Evolutionary conservation across 2,329 filamentous ascomycete species (phyloP), one percentile per base, ranked within the genome.

Genomic region (Biscogniauxia sp.): DNA sequence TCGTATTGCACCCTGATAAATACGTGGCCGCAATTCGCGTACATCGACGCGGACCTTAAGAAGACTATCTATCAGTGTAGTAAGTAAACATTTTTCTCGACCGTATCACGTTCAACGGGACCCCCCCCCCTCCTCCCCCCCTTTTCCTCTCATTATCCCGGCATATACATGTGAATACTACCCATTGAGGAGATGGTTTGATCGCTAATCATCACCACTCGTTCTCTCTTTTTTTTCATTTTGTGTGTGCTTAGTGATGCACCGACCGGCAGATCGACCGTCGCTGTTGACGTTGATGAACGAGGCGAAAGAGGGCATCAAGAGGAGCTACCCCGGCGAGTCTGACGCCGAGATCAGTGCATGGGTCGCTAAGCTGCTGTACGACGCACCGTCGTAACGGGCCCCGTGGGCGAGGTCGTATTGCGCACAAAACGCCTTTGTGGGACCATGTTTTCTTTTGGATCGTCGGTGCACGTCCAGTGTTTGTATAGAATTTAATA

Each of bases 11-110:
- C 55, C 4, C 8, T 55, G 15, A 15, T 68, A 5, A 23, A 65
- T 9, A 37, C 26, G 1, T 53, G 63, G 2, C 0, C 9, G 0
- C 5, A 32, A 3, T 68, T 59, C 28, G 37, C 51, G 0, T 5
- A 20, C 6, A 50, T 65, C 25, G 69, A 68, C 20, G 1, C 17
- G 9, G 62, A 66, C 4, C 59, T 68, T 28, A 56, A 63, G 17
- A 9, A 53, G 28, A 62, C 58, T 7, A 20, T 68, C 8, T 55
- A 54, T 4, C 20, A n/a, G n/a, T 71, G 68, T 55, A 62, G 37
- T 45, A 45, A 45, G 37, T n/a, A 9, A 32, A 32, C 11, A 32
- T n/a, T n/a, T n/a, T n/a, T n/a, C n/a, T n/a, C n/a, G n/a, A n/a
- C n/a, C n/a, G n/a, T n/a, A n/a, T n/a, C n/a, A n/a, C n/a, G 37